A percentile compares a stretch with the other conserved stretches of the same genome.
Evolutionary conservation across 352 stramenopile species (phyloP).

Genomic region (Phytophthora syringae): DNA sequence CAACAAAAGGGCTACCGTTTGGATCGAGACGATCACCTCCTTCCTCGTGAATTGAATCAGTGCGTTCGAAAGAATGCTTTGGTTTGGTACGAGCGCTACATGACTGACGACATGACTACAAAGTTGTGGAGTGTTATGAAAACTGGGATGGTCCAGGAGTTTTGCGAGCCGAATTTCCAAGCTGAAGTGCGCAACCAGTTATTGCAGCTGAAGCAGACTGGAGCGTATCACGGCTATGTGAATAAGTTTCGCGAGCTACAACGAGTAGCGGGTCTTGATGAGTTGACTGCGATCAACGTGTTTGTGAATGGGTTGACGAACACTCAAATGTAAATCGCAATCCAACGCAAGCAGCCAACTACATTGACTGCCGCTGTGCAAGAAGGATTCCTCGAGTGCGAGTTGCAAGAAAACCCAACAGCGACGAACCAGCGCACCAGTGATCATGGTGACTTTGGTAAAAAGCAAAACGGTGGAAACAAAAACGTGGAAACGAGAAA

Average conservation of each 20-base stretch:
- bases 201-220: slow-evolving; percentile 1
- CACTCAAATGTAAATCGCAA: not conserved
- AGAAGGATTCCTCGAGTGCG: slow-evolving; percentile 12
- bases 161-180: slow-evolving; percentile 6
- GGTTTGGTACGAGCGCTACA: slow-evolving; percentile 11
- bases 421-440: not conserved
- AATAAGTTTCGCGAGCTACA: slow-evolving; percentile 15
- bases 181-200: slow-evolving; percentile 4
- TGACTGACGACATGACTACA: not conserved
- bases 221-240: slow-evolving; percentile 10
- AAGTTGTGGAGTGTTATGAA: slow-evolving; percentile 15
- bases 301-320: slow-evolving; percentile 9
- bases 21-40: not conserved
- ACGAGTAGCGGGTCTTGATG: slow-evolving; percentile 2
- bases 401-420: slow-evolving; percentile 13
- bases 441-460: too few relatives aligned
- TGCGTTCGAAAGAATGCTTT: slow-evolving; percentile 4
- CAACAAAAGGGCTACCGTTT: slow-evolving; percentile 4
- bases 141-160: not conserved
- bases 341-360: slow-evolving; percentile 17
- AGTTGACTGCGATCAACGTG: not conserved
- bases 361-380: slow-evolving; percentile 8
- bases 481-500: too few relatives aligned
- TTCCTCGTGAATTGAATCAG: slow-evolving; percentile 5
- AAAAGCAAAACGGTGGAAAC: not conserved